Evolutionary conservation across 371 early-diverging fungal species (phyloP).

Genomic region (Globomyces sp.): DNA sequence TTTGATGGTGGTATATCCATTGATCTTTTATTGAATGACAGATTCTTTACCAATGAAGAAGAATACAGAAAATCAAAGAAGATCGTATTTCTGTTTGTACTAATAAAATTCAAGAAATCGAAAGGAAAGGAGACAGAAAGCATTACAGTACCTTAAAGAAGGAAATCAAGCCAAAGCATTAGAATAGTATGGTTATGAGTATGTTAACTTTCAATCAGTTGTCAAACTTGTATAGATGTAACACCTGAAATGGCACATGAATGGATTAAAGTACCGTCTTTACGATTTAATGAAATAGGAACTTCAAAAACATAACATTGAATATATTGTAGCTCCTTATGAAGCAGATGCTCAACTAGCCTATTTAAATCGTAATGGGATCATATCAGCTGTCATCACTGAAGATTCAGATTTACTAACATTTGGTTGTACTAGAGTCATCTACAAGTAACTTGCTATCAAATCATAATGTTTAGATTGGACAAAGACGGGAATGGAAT

Average conservation of each 20-base stretch:
- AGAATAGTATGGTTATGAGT: slow-evolving; percentile 45
- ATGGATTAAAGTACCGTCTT: slow-evolving; percentile 61
- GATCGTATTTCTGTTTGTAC: slow-evolving; percentile 19
- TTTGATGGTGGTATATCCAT: slow-evolving; percentile 86
- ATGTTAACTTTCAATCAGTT: too few species aligned
- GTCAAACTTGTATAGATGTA: slow-evolving; percentile 65
- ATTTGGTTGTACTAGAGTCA: slow-evolving; percentile 85
- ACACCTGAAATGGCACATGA: slow-evolving; percentile 69
- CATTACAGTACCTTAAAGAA: slow-evolving; percentile 21
- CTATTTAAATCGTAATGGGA: slow-evolving; percentile 69
- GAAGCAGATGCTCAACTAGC: slow-evolving; percentile 99
- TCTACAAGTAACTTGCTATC: slow-evolving; percentile 57
- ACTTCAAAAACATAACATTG: slow-evolving; percentile 62
- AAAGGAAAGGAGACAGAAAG: slow-evolving; percentile 6
- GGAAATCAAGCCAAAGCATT: slow-evolving; percentile 62
- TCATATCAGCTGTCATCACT: slow-evolving; percentile 83
- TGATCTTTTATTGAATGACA: too few species aligned
- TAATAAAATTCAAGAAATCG: slow-evolving; percentile 27
- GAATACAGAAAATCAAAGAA: slow-evolving; percentile 71
- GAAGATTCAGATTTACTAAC: slow-evolving; percentile 98
- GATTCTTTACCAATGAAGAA: slow-evolving; percentile 76
- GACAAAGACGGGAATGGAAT: slow-evolving; percentile 67
- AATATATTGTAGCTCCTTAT: slow-evolving; percentile 94
- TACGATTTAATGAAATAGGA: slow-evolving; percentile 37
- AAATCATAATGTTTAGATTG: slow-evolving; percentile 30